Percentiles rank a stretch among this genome's conserved stretches.
phyloP scores from a whole-genome alignment of 768 basidiomycete species.

The Trametes cinnabarina region DNA sequence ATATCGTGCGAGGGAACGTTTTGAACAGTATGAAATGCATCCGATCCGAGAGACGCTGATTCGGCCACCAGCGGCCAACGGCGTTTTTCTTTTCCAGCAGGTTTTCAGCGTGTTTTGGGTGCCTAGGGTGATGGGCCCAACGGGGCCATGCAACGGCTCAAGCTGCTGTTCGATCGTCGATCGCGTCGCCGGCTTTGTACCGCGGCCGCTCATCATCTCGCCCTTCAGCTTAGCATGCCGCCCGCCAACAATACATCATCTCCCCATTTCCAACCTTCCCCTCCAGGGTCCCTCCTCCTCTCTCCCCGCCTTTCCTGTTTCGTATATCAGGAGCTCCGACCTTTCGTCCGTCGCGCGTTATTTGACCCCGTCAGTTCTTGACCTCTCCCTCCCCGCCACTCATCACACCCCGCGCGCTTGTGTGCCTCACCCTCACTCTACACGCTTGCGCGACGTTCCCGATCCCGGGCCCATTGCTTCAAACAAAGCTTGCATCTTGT shows the following conservation, averaged over 20 bases:
- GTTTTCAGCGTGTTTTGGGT: slow-evolving; percentile 15
- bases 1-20: neutral
- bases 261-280: slow-evolving; percentile 17
- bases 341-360: slow-evolving; percentile 9
- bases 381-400: neutral
- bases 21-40: slow-evolving; percentile 6
- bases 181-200: slow-evolving; percentile 16
- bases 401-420: slow-evolving; percentile 3
- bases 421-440: slow-evolving; percentile 1
- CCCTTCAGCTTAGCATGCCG: slow-evolving; percentile 13
- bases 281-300: slow-evolving; percentile 10
- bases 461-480: slow-evolving; percentile 1
- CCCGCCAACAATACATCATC: slow-evolving; percentile 23
- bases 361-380: slow-evolving; percentile 11
- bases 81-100: slow-evolving; percentile 7
- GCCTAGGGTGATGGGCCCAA: slow-evolving; percentile 19
- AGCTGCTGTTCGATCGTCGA: slow-evolving; percentile 19
- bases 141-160: slow-evolving; percentile 12
- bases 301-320: slow-evolving; percentile 13
- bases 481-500: slow-evolving; percentile 2
- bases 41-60: slow-evolving; percentile 9
- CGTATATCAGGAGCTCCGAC: slow-evolving; percentile 18
- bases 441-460: neutral
- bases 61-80: slow-evolving; percentile 7
- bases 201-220: slow-evolving; percentile 11